Conservation (phyloP, 495 filamentous ascomycete species). For the Antarctomyces pellizariae region DNA sequence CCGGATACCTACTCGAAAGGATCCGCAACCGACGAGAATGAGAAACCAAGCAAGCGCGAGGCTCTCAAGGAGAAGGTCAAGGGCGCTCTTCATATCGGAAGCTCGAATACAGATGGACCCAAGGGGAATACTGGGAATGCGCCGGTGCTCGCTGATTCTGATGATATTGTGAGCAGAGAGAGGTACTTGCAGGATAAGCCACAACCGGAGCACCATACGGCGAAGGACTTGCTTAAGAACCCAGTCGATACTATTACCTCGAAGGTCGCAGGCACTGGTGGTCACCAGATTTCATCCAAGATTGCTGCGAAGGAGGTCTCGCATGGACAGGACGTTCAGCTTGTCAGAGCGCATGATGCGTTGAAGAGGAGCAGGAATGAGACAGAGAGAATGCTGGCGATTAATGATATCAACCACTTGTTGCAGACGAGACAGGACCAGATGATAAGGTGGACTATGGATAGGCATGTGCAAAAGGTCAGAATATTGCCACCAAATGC, state of each 20-base stretch:
- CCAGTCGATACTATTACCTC: conserved; percentile 15
- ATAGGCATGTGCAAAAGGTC: conserved; percentile 19
- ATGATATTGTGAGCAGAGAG: background rate
- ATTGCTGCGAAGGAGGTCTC: conserved; percentile 15
- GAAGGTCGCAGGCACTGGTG: conserved; percentile 12
- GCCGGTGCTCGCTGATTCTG: conserved; percentile 1
- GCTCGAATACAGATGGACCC: no score
- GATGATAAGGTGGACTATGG: conserved; percentile 18
- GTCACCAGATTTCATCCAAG: conserved; percentile 14
- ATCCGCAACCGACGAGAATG: conserved; percentile 1
- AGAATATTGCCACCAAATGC: no score
- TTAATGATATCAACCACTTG: conserved; percentile 13
- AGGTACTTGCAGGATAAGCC: conserved; percentile 1
- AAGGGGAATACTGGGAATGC: no score
- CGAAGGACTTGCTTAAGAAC: conserved; percentile 12
- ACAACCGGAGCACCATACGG: background rate
- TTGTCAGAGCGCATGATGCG: conserved; percentile 17
- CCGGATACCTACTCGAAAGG: background rate
- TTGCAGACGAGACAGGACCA: conserved; percentile 16
- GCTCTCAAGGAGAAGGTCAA: no score
- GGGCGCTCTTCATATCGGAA: no score
- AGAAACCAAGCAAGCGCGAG: background rate
- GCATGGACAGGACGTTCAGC: conserved; percentile 15
- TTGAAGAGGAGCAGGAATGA: conserved; percentile 7
- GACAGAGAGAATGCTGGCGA: conserved; percentile 5